Evolutionary conservation across 768 basidiomycete species (phyloP).

Genomic region (Naematelia encephala): DNA sequence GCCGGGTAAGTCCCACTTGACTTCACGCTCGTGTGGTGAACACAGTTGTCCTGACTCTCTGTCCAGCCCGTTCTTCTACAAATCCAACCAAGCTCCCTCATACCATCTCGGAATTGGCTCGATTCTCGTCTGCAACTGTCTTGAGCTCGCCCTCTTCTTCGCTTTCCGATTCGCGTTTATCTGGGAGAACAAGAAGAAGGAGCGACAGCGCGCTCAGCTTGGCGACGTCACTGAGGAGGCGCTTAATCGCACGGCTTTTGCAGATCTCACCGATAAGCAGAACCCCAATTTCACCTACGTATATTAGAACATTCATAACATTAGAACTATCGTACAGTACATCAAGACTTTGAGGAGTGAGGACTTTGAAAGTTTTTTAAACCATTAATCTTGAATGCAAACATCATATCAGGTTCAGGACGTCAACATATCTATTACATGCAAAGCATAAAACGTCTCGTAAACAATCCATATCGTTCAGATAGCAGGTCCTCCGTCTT

Average conservation of each 20-base stretch:
- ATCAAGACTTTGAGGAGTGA: too few relatives aligned
- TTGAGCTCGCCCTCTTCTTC: conserved; percentile 43
- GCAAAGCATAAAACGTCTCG: too few relatives aligned
- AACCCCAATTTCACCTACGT: conserved; percentile 27
- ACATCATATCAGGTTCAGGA: too few relatives aligned
- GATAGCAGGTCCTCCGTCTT: too few relatives aligned
- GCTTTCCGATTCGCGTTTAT: conserved; percentile 41
- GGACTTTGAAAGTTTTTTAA: too few relatives aligned
- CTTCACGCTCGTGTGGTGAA: too few relatives aligned
- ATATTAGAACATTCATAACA: too few relatives aligned
- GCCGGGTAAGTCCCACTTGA: too few relatives aligned
- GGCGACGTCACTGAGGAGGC: conserved; percentile 2
- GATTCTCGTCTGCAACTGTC: conserved; percentile 42
- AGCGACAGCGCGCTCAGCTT: conserved; percentile 6
- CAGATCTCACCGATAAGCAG: conserved; percentile 47
- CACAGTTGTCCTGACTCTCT: neutral
- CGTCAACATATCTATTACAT: too few relatives aligned
- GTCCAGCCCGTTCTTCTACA: conserved; percentile 35
- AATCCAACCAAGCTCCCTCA: conserved; percentile 40
- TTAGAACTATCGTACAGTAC: too few relatives aligned
- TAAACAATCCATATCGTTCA: too few relatives aligned
- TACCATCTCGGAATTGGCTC: conserved; percentile 50
- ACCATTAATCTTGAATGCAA: too few relatives aligned
- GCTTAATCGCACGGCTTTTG: conserved; percentile 41
- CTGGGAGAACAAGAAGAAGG: conserved; percentile 45